These are phyloP conservation scores for Amylocarpus encephaloides DNA, from an alignment of 2,329 filamentous ascomycete genomes.

Conservation along the genomic window DNA sequence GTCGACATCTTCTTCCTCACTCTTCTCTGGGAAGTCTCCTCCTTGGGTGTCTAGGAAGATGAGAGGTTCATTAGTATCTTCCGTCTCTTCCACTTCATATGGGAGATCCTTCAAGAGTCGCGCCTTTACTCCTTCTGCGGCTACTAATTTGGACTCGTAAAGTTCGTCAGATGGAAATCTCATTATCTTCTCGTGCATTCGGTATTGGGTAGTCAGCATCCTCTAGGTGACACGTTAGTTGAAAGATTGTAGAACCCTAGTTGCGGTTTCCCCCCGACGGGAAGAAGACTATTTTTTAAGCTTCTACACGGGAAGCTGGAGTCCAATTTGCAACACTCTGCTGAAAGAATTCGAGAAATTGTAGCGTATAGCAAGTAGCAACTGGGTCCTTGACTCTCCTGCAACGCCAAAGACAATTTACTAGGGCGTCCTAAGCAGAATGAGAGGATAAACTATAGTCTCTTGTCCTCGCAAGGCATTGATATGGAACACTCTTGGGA, in stretches of 20 bases:
- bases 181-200: constrained; percentile 97
- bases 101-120: constrained; percentile 71
- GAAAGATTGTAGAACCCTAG: background rate
- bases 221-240: constrained; percentile 32
- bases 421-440: no score
- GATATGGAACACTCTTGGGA: no score
- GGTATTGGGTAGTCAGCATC: constrained; percentile 95
- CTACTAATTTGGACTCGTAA: constrained; percentile 75
- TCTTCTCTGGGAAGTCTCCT: constrained; percentile 80
- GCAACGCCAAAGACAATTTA: no score
- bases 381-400: no score
- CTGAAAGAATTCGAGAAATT: no score
- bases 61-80: constrained; percentile 81
- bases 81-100: constrained; percentile 70
- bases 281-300: no score
- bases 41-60: constrained; percentile 97
- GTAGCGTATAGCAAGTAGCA: no score
- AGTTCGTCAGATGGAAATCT: constrained; percentile 83
- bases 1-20: constrained; percentile 60
- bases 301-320: no score
- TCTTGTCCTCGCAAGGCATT: no score
- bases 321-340: no score
- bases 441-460: no score
- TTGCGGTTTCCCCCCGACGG: background rate
- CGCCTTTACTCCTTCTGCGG: constrained; percentile 69